Evolutionary conservation across 768 basidiomycete species (phyloP), one percentile per base, ranked within the genome.

Genomic region (Russula olivacea): DNA sequence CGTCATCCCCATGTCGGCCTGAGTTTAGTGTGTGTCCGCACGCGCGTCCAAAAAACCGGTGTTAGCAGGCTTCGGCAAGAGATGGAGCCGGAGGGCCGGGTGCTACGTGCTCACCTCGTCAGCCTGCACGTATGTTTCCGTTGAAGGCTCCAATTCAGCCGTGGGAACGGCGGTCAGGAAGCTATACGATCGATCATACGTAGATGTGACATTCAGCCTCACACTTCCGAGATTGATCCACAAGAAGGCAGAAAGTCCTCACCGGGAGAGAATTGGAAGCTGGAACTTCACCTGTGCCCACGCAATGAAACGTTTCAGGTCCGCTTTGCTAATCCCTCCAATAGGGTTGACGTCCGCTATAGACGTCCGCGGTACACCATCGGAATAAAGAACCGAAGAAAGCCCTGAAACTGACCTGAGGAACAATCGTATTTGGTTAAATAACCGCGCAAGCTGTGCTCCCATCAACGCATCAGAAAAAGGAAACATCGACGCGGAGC

Each of bases 1-100:
- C 0, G 96, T 97, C 97, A 98, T 98, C 10, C 96, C 96, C 96
- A 98, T 98, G 70, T 98, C 96, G 19, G 83, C 93, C 92, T 93
- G n/a, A n/a, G 66, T 32, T 7, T 21, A 4, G 23, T 12, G 43
- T 6, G 21, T 23, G 11, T 25, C 25, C n/a, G 32, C 32, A 23
- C 47, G 47, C 15, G 25, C 41, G 28, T 17, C 15, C 28, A n/a
- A 47, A 12, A 47, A 47, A 12, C 11, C 10, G 6, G 12, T 34
- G 34, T 14, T 2, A 53, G 9, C 19, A 52, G 6, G n/a, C 17
- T 6, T 21, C 32, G 52, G 51, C 32, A 52, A 52, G 19, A 14
- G n/a, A 41, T 28, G 25, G 30, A 45, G 11, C 30, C 41, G 55
- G 55, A n/a, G 40, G 11, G 38, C 15, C n/a, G 21, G 21, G n/a